Evolutionary conservation across 768 basidiomycete genomes (phyloP).

Genomic region (Tricholoma sp.): DNA sequence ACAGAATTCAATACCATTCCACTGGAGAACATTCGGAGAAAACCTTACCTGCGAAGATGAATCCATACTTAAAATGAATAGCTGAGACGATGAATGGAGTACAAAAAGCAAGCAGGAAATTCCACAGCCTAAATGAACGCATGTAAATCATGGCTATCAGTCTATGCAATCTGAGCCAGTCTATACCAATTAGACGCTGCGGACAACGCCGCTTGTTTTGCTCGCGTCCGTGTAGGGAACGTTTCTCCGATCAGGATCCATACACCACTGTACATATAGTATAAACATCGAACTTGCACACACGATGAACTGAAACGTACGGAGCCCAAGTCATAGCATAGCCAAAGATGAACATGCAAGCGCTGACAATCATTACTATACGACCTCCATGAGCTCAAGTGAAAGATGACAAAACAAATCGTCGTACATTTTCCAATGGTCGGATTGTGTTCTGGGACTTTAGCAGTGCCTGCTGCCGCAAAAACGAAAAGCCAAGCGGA

Average conservation of each 20-base stretch:
- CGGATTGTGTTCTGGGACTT: constrained; percentile 42
- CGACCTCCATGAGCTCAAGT: constrained; percentile 1
- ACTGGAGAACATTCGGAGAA: neutral
- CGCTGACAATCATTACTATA: constrained; percentile 58
- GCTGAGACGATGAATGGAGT: constrained; percentile 63
- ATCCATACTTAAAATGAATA: constrained; percentile 63
- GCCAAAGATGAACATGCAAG: constrained; percentile 68
- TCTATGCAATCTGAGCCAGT: constrained; percentile 3
- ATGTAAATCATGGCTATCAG: neutral
- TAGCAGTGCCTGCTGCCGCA: constrained; percentile 64
- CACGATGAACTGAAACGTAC: constrained; percentile 16
- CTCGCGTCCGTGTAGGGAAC: constrained; percentile 67
- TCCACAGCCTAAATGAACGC: constrained; percentile 40
- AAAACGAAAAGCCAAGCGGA: constrained; percentile 68
- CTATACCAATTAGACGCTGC: constrained; percentile 58
- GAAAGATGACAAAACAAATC: neutral
- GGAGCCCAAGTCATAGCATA: constrained; percentile 72
- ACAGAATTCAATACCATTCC: neutral
- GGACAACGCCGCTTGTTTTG: constrained; percentile 65
- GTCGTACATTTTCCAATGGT: constrained; percentile 49
- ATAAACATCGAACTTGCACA: neutral
- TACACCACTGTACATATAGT: constrained; percentile 34
- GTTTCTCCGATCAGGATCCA: constrained; percentile 80
- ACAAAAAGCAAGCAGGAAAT: constrained; percentile 72
- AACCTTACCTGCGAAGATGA: constrained; percentile 56